A percentile compares a stretch with the other conserved stretches of the same genome.
Evolutionary conservation across 768 basidiomycete genomes (phyloP).

Genomic region (Stropharia rugosoannulata): DNA sequence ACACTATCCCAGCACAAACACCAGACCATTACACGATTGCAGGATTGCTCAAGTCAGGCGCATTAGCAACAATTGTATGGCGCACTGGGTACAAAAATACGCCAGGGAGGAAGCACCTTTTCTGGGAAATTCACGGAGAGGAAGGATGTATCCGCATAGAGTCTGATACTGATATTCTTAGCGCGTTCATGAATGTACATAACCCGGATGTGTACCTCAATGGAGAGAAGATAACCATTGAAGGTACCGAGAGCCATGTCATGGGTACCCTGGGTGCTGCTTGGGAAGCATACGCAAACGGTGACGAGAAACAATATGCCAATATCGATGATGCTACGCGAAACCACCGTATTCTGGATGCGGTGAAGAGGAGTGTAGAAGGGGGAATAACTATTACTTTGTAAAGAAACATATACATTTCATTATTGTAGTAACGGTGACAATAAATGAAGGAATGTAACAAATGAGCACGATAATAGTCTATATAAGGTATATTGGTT

Average conservation of each 20-base stretch:
- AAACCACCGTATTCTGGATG: background rate
- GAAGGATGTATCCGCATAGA: slow-evolving; percentile 21
- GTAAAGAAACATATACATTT: background rate
- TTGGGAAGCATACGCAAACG: background rate
- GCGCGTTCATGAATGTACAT: slow-evolving; percentile 5
- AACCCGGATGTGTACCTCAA: slow-evolving; percentile 30
- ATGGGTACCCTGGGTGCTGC: slow-evolving; percentile 3
- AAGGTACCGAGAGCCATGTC: slow-evolving; percentile 1
- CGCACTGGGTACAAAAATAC: slow-evolving; percentile 19
- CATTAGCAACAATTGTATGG: slow-evolving; percentile 24
- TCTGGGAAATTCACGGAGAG: slow-evolving; percentile 36
- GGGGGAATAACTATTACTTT: background rate
- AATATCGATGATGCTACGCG: background rate
- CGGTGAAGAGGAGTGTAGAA: background rate
- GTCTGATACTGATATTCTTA: background rate
- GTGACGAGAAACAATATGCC: background rate
- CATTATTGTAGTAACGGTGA: too few species aligned
- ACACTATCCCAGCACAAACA: slow-evolving; percentile 14
- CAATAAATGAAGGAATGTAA: too few species aligned
- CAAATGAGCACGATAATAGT: too few species aligned
- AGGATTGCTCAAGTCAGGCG: slow-evolving; percentile 29
- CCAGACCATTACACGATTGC: slow-evolving; percentile 28
- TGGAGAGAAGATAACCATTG: slow-evolving; percentile 24
- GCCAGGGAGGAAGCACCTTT: slow-evolving; percentile 22
- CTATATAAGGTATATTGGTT: too few species aligned